Evolutionary conservation across 352 stramenopile genomes (phyloP).

Genomic region (Phytophthora cryptogea): DNA sequence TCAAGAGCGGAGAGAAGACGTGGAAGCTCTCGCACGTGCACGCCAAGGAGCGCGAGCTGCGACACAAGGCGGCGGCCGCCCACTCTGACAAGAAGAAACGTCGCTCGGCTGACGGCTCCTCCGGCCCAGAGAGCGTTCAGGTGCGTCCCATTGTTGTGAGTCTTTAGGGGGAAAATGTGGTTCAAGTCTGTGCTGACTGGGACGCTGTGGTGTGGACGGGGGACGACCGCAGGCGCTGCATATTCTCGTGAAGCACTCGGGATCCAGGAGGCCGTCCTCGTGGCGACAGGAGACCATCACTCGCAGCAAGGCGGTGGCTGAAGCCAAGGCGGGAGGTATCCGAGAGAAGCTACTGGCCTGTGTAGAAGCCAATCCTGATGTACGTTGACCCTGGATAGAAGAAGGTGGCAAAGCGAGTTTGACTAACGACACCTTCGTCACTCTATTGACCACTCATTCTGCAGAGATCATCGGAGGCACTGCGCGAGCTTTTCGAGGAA

Average conservation of each 20-base stretch:
- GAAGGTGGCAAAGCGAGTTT: background rate
- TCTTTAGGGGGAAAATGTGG: background rate
- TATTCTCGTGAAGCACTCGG: constrained; percentile 89
- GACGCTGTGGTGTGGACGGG: background rate
- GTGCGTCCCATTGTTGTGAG: constrained; percentile 10
- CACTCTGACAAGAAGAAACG: constrained; percentile 40
- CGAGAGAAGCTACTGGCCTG: constrained; percentile 80
- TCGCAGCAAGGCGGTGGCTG: constrained; percentile 84
- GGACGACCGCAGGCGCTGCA: constrained; percentile 57
- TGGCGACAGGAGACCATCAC: constrained; percentile 91
- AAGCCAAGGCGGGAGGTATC: constrained; percentile 78
- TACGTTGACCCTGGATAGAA: constrained; percentile 25
- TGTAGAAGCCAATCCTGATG: constrained; percentile 66
- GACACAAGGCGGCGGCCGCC: constrained; percentile 46
- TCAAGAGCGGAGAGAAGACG: constrained; percentile 86
- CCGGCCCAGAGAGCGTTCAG: constrained; percentile 52
- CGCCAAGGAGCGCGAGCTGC: constrained; percentile 78
- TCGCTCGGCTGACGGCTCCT: constrained; percentile 20
- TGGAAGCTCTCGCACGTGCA: constrained; percentile 88
- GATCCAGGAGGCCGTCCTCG: constrained; percentile 79
- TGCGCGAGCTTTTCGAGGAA: constrained; percentile 81
- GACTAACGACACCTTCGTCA: background rate
- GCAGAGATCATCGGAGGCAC: constrained; percentile 35
- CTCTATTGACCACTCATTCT: constrained; percentile 5
- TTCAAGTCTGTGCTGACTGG: background rate